These are phyloP conservation scores for Daldinia sp. DNA, from an alignment of 2,329 filamentous ascomycete species.

Conservation along the genomic window DNA sequence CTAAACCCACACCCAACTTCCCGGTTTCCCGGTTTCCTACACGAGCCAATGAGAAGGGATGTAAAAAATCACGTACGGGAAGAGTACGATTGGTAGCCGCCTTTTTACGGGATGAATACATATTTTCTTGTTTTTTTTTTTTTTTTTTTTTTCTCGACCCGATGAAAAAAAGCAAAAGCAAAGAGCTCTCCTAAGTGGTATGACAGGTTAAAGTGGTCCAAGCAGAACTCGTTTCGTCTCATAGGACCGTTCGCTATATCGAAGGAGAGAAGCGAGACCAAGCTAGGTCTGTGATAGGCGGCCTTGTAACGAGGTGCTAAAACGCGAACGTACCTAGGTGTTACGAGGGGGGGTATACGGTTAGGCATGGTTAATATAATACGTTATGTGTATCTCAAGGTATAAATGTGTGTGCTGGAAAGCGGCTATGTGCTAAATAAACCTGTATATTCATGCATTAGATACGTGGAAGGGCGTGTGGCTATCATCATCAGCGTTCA, in stretches of 20 bases:
- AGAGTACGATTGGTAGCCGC: neutral
- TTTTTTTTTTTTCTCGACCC: neutral
- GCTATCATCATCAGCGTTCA: neutral
- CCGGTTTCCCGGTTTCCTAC: neutral
- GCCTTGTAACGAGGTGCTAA: neutral
- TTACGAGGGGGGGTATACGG: neutral
- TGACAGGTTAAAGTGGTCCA: neutral
- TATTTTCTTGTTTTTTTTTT: neutral
- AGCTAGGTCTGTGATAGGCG: neutral
- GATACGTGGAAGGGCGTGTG: conserved; percentile 5
- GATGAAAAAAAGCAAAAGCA: neutral
- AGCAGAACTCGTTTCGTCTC: neutral
- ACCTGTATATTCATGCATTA: neutral
- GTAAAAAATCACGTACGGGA: neutral
- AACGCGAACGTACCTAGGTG: neutral
- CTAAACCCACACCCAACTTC: neutral
- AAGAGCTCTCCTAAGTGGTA: neutral
- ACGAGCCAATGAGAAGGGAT: neutral
- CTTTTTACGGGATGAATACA: neutral
- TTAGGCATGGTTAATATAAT: conserved; percentile 1
- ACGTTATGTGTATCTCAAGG: neutral
- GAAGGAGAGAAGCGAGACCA: neutral
- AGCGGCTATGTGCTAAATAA: neutral
- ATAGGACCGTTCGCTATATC: neutral
- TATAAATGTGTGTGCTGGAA: neutral